Evolutionary conservation across 352 stramenopile species (phyloP), one percentile per base, ranked within the genome.

Genomic region (Phytopythium oedochilum): DNA sequence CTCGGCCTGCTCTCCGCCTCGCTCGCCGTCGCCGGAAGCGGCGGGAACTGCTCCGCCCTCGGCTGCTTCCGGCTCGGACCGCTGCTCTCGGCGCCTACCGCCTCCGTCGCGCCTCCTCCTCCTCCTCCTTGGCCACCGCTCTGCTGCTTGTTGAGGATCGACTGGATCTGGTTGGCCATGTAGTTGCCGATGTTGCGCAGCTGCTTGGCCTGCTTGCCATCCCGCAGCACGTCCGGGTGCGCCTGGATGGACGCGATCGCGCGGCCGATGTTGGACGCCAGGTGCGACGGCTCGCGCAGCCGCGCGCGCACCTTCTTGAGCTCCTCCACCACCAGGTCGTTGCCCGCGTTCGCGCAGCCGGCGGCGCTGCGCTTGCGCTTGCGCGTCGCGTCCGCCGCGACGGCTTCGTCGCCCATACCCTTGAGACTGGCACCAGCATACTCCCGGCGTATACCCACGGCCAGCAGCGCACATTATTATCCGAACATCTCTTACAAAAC

Each of bases 111-210:
- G n/a, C n/a, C n/a, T n/a, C n/a, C n/a, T n/a, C n/a, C n/a, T n/a
- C n/a, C n/a, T n/a, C n/a, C n/a, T n/a, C n/a, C n/a, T n/a, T n/a
- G n/a, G 7, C 23, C 43, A 23, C 43, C 43, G 2, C 12, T 18
- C 2, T 61, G 60, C 36, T 75, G 58, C 50, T 75, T 85, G n/a
- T 76, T 59, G 20, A 94, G 56, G 39, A 93, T 86, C 17, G 74
- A 61, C 46, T 93, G 77, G 53, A 94, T 91, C 61, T 93, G 79
- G 64, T 91, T 91, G 45, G 80, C 80, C 55, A 94, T 74, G 68
- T 91, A 94, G 61, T 92, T 94, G 64, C 85, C 85, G 20, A 94
- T 80, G 58, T 89, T 73, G 38, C 66, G 62, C 34, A 94, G 66
- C 56, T 74, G 59, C 58, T 87, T 90, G 58, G 85, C 85, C 52